Percentiles rank a stretch among this genome's conserved stretches.
Evolutionary conservation across 176 grass and related monocot genomes (phyloP).

Genomic region (Triticum timopheevii): DNA sequence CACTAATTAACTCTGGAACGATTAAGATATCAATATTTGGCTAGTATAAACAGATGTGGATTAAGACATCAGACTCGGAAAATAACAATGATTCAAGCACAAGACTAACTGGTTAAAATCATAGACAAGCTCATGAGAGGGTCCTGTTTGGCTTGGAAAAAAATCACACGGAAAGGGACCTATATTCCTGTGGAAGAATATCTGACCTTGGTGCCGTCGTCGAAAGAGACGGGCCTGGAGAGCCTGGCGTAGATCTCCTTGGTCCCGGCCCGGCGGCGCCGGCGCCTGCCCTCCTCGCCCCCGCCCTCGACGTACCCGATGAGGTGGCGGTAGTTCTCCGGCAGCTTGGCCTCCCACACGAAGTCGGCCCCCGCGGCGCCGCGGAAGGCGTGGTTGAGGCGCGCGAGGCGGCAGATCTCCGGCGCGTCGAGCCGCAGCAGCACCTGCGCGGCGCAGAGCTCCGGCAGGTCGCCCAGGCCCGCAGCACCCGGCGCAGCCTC

Average conservation of each 20-base stretch:
- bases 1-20: background rate
- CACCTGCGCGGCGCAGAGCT: conserved; percentile 70
- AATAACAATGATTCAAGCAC: background rate
- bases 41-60: background rate
- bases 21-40: background rate
- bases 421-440: conserved; percentile 67
- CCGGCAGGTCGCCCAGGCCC: conserved; percentile 81
- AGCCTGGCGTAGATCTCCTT: conserved; percentile 88
- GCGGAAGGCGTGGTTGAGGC: conserved; percentile 66
- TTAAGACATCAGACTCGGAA: background rate
- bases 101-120: background rate
- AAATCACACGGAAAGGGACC: background rate
- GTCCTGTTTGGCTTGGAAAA: too few species aligned
- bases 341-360: conserved; percentile 91
- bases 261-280: conserved; percentile 31
- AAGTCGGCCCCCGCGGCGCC: conserved; percentile 76
- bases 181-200: background rate
- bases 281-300: conserved; percentile 18
- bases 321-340: conserved; percentile 70
- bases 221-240: conserved; percentile 60
- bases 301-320: conserved; percentile 51
- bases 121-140: background rate
- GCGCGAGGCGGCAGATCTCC: conserved; percentile 78
- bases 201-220: conserved; percentile 61
- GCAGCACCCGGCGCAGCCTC: conserved; percentile 24